Percentiles rank a stretch among this genome's conserved stretches.
phyloP scores from a whole-genome alignment of 1,284 basidiomycete species.

The Sanghuangporus sanghuang region DNA sequence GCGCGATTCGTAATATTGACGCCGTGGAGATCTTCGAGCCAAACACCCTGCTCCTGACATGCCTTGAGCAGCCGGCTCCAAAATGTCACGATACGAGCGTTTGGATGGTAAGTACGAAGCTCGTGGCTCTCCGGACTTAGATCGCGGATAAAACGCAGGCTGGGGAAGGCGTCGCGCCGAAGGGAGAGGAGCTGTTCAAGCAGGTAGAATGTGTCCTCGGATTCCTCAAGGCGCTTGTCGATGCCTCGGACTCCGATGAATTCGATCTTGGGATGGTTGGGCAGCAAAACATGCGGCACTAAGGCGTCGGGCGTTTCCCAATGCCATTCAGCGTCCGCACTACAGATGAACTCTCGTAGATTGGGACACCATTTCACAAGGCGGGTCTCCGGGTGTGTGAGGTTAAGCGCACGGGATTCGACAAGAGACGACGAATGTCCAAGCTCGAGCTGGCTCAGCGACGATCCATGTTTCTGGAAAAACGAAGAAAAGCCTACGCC shows the following conservation, averaged over 20 bases:
- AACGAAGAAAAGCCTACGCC: conserved; percentile 57
- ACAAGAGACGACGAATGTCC: conserved; percentile 63
- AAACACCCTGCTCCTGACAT: conserved; percentile 45
- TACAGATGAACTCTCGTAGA: conserved; percentile 62
- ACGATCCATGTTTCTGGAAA: conserved; percentile 57
- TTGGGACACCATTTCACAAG: conserved; percentile 62
- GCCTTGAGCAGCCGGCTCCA: conserved; percentile 44
- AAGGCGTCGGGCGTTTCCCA: conserved; percentile 58
- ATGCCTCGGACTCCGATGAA: conserved; percentile 70
- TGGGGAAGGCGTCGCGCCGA: conserved; percentile 58
- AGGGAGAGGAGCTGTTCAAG: conserved; percentile 59
- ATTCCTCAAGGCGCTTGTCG: conserved; percentile 49
- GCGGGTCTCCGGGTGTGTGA: conserved; percentile 32
- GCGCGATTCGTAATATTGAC: conserved; percentile 20
- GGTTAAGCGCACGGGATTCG: conserved; percentile 46
- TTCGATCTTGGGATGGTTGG: conserved; percentile 52
- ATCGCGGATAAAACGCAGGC: conserved; percentile 56
- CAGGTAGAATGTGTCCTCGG: conserved; percentile 57
- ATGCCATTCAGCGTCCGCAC: conserved; percentile 72
- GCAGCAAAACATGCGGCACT: conserved; percentile 50
- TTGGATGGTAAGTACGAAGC: conserved; percentile 27
- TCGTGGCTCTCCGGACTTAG: conserved; percentile 34
- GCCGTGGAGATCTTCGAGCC: conserved; percentile 52
- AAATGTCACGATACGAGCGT: conserved; percentile 37
- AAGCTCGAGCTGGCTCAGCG: conserved; percentile 60